Percentiles rank a stretch among this genome's conserved stretches.
Conservation (phyloP, 176 grass and related monocot genomes). For the Carex kokanica region DNA sequence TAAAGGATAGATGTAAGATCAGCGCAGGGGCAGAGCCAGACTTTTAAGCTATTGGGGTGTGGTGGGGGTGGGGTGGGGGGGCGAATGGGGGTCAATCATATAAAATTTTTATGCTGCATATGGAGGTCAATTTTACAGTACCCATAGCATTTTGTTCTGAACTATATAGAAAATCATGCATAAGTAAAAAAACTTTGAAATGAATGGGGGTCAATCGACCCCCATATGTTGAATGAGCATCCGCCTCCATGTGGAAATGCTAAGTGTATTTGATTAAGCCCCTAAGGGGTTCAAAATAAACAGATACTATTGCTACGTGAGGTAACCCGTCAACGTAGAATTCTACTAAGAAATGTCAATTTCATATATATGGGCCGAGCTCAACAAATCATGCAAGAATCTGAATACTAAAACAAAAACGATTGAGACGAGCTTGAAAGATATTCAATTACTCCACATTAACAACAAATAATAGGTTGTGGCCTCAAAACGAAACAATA, state of each 20-base stretch:
- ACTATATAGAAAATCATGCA: too few relatives aligned
- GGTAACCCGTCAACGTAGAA: neutral
- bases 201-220: too few relatives aligned
- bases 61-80: too few relatives aligned
- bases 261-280: neutral
- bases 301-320: neutral
- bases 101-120: too few relatives aligned
- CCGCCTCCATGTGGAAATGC: neutral
- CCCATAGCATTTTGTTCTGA: too few relatives aligned
- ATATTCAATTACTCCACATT: neutral
- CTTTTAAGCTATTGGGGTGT: too few relatives aligned
- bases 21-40: neutral
- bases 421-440: neutral
- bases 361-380: neutral
- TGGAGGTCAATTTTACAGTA: too few relatives aligned
- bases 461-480: constrained; percentile 6
- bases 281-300: neutral
- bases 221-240: too few relatives aligned
- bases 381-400: neutral
- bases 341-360: neutral
- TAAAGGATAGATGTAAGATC: neutral
- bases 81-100: too few relatives aligned
- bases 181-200: too few relatives aligned
- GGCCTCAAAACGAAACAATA: neutral
- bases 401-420: neutral